A percentile compares a stretch with the other conserved stretches of the same genome.
Conservation (phyloP, 371 early-diverging fungal species). For the Entomophthora muscae region DNA sequence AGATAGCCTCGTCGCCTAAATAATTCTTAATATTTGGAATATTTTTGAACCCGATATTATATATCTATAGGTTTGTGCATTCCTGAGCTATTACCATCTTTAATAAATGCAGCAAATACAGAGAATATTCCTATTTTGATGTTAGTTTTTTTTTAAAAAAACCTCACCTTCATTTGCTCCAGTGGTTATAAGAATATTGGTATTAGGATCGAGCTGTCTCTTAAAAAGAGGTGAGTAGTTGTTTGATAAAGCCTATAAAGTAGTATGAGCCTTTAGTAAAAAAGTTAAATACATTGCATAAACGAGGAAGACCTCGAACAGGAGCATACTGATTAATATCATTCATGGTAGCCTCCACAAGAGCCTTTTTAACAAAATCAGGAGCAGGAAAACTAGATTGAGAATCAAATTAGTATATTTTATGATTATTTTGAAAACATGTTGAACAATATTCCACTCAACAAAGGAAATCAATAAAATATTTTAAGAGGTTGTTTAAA, state of each 20-base stretch:
- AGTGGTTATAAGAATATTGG: conserved; percentile 73
- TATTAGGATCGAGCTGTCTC: conserved; percentile 47
- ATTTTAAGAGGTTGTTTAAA: background rate
- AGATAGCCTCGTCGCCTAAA: conserved; percentile 70
- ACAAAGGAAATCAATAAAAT: background rate
- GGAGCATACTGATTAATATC: conserved; percentile 74
- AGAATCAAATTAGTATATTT: background rate
- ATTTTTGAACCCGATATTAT: no score
- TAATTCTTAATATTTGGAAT: no score
- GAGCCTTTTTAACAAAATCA: conserved; percentile 69
- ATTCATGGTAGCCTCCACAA: conserved; percentile 39
- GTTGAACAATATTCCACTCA: background rate
- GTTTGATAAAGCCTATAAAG: conserved; percentile 42
- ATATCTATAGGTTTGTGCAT: no score
- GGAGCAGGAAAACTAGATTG: conserved; percentile 68
- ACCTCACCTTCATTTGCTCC: conserved; percentile 80
- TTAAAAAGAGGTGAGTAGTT: conserved; percentile 52
- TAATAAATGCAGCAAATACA: conserved; percentile 1
- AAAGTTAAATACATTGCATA: conserved; percentile 28
- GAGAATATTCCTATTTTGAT: background rate
- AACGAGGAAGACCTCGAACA: conserved; percentile 58
- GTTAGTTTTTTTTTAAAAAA: background rate
- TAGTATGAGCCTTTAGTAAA: conserved; percentile 1
- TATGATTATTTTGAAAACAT: background rate
- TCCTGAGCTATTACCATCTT: no score